Evolutionary conservation across 345 rosid species (phyloP).

Genomic region (Citrus cavaleriei): DNA sequence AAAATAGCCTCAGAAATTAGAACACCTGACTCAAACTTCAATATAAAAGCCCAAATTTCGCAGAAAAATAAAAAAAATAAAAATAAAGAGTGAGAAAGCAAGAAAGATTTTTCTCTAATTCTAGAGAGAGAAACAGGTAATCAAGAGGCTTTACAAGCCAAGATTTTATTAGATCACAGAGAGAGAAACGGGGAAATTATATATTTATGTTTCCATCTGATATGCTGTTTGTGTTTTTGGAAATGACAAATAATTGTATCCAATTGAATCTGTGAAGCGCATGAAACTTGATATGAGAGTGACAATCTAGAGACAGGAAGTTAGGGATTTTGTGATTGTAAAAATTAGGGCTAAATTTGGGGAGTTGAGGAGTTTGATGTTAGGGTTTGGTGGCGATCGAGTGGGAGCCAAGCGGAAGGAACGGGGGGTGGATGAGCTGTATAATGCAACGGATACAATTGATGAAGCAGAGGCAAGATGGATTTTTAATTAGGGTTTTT

Average conservation of each 20-base stretch:
- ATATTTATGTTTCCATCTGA: conserved; percentile 16
- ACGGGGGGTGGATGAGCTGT: conserved; percentile 30
- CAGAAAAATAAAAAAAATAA: background rate
- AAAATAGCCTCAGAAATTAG: background rate
- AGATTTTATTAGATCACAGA: conserved; percentile 22
- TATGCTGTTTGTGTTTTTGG: conserved; percentile 15
- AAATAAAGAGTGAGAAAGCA: background rate
- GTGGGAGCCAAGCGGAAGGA: conserved; percentile 34
- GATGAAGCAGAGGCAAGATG: conserved; percentile 42
- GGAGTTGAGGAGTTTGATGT: conserved; percentile 24
- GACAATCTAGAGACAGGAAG: conserved; percentile 7
- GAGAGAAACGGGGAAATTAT: background rate
- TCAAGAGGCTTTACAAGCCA: conserved; percentile 2
- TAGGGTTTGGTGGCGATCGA: conserved; percentile 21
- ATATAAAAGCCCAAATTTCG: background rate
- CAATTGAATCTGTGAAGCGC: conserved; percentile 12
- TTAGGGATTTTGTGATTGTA: background rate
- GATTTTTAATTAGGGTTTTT: conserved; percentile 27
- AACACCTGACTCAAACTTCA: background rate
- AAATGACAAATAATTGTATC: background rate
- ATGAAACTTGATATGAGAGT: background rate
- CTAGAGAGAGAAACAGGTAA: conserved; percentile 24
- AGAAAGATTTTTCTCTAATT: conserved; percentile 10
- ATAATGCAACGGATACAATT: conserved; percentile 36
- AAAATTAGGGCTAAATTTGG: background rate